These are phyloP conservation scores for Pseudocercospora crystallina DNA, from an alignment of 2,329 filamentous ascomycete genomes.

Conservation along the genomic window DNA sequence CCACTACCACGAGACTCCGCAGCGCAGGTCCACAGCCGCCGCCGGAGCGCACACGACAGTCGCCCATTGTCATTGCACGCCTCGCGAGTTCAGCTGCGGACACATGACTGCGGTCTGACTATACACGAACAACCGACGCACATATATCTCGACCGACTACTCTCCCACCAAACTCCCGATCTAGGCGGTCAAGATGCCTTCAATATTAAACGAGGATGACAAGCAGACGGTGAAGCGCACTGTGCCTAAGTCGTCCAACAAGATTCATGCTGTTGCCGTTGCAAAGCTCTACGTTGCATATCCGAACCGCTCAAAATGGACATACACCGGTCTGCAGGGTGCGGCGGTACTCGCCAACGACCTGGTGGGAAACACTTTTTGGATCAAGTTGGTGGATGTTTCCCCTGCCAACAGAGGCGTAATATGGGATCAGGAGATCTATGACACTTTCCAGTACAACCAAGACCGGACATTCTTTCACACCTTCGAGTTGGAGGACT, in stretches of 20 bases:
- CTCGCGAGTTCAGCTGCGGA: background rate
- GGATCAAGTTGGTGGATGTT: constrained; percentile 96
- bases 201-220: constrained; percentile 82
- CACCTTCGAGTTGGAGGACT: constrained; percentile 93
- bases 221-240: constrained; percentile 94
- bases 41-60: no score
- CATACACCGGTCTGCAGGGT: constrained; percentile 88
- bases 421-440: constrained; percentile 97
- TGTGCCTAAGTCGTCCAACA: constrained; percentile 91
- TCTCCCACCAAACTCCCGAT: background rate
- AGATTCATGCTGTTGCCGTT: constrained; percentile 94
- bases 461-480: constrained; percentile 98
- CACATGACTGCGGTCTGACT: background rate
- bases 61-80: no score
- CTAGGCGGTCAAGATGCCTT: constrained; percentile 24
- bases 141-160: no score
- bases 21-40: no score
- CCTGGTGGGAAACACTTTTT: constrained; percentile 90
- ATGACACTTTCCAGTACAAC: constrained; percentile 91
- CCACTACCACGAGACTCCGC: background rate
- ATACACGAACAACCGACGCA: background rate
- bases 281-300: constrained; percentile 91
- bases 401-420: constrained; percentile 82
- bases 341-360: constrained; percentile 91
- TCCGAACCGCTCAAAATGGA: constrained; percentile 84